Evolutionary conservation across 2,329 filamentous ascomycete genomes (phyloP), one percentile per base, ranked within the genome.

Genomic region (Stemphylium beticola): DNA sequence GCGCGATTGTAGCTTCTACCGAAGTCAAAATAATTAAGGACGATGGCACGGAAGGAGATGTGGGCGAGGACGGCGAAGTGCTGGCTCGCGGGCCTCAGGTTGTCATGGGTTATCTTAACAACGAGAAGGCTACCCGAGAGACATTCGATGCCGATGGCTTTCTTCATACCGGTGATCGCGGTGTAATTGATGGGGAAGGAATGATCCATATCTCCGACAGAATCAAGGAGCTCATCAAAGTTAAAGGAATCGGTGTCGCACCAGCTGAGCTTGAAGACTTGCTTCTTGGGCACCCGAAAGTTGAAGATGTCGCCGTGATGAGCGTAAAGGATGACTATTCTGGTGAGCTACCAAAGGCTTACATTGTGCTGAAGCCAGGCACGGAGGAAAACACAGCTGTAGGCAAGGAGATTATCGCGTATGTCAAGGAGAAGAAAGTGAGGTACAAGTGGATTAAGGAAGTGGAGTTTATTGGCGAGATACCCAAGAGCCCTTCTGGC

Each of bases 171-270:
- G 86, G 79, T 0, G 83, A 86, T 49, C 78, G 83, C 37, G 86
- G 85, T 2, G 68, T 74, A 6, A 80, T 88, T 12, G 82, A 86
- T 47, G 65, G 71, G 0, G 79, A 86, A 53, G 85, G 83, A 0
- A 77, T 85, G 58, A 75, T 88, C 9, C 79, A 81, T 24, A 85
- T 87, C 50, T 78, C 79, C 1, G 85, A 88, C 63, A 79, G 85
- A 0, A 84, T 88, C 68, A 89, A 89, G 74, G 86, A 88, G 70
- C 83, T 88, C 78, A 86, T 88, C 71, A 88, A 88, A 67, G 85
- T 88, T 9, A 87, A 87, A 58, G 86, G 86, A 0, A 82, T 86
- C 32, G 82, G 80, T 4, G 83, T 87, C 7, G 83, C 85, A 6
- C 86, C 86, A 0, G 85, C 85, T 0, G 86, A 88, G 65, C 76